Evolutionary conservation across 2,329 filamentous ascomycete species (phyloP).

Genomic region (Botryosphaeria dothidea): DNA sequence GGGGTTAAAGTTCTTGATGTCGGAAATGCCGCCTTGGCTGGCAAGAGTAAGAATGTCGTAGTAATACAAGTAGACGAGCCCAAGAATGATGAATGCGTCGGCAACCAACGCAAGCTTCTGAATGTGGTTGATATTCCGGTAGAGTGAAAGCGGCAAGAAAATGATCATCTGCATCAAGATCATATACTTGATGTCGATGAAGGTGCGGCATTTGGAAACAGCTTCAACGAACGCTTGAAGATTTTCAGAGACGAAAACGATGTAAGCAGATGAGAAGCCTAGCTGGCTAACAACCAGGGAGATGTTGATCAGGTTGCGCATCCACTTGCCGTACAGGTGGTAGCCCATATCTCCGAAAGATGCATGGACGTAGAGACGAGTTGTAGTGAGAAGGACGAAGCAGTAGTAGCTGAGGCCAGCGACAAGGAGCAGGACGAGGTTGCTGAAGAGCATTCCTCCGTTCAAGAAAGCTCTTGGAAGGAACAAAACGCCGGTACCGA

Average conservation of each 20-base stretch:
- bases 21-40: conserved; percentile 69
- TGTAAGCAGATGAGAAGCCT: conserved; percentile 92
- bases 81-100: conserved; percentile 90
- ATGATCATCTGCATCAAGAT: conserved; percentile 95
- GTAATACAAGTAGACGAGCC: conserved; percentile 92
- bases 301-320: conserved; percentile 81
- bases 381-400: conserved; percentile 89
- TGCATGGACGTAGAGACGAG: conserved; percentile 81
- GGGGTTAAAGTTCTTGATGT: conserved; percentile 88
- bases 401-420: conserved; percentile 92
- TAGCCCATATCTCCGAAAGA: conserved; percentile 98
- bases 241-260: conserved; percentile 95
- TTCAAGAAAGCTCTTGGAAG: conserved; percentile 91
- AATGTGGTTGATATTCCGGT: conserved; percentile 96
- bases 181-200: conserved; percentile 83
- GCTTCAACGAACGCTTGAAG: conserved; percentile 92
- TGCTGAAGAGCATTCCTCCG: conserved; percentile 96
- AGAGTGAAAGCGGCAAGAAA: conserved; percentile 89
- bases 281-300: conserved; percentile 96
- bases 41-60: conserved; percentile 87
- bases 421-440: conserved; percentile 81
- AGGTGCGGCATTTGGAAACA: conserved; percentile 81
- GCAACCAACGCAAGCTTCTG: conserved; percentile 92
- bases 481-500: conserved; percentile 94
- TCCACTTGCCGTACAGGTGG: conserved; percentile 84